Base-by-base conservation (phyloP, 2,329 filamentous ascomycete species). In the Fusarium drepaniforme region DNA sequence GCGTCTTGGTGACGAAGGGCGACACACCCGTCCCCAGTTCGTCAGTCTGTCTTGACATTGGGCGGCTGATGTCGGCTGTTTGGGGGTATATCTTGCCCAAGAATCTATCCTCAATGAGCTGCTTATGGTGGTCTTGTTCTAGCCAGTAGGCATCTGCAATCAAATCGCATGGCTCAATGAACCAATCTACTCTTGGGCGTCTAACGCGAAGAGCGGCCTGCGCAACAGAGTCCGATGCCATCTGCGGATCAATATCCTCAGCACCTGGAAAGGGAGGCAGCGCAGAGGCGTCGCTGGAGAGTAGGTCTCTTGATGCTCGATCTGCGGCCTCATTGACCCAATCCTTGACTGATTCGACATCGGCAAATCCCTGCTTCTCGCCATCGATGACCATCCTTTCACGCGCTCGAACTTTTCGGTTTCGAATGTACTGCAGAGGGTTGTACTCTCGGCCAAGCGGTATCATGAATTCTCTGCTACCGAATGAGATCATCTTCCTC, bases 141-240 rank as follows among this genome's bases (percentile, higher is more conserved):
- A 97, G 85, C 97, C 97, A 99, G 79, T 96, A 94, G 1, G 93
- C 88, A 84, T 99, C 97, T 6, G 96, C 96, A 57, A 98, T 86
- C 82, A 98, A 89, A 81, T 98, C 96, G 66, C 94, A 92, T 1
- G 96, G 94, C 53, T 93, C 90, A 21, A 96, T 90, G 44, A 90
- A 89, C 97, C 97, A 98, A 79, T 97, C 95, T 28, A 95, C 91
- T 69, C 94, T 90, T 1, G 93, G 92, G 59, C 95, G 90, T 66
- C 92, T 91, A 5, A 90, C 85, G 71, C 95, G 95, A 15, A 86
- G 85, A 71, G 85, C 83, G 65, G 81, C 82, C 53, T 82, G 85
- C n/a, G 81, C 83, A 53, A 83, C 85, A 69, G 83, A 80, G 37
- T 88, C 84, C 6, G 85, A 84, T n/a, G 86, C 84, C 21, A 76